Evolutionary conservation across 257 asterid genomes (phyloP).

Genomic region (Ophiorrhiza pumila): DNA sequence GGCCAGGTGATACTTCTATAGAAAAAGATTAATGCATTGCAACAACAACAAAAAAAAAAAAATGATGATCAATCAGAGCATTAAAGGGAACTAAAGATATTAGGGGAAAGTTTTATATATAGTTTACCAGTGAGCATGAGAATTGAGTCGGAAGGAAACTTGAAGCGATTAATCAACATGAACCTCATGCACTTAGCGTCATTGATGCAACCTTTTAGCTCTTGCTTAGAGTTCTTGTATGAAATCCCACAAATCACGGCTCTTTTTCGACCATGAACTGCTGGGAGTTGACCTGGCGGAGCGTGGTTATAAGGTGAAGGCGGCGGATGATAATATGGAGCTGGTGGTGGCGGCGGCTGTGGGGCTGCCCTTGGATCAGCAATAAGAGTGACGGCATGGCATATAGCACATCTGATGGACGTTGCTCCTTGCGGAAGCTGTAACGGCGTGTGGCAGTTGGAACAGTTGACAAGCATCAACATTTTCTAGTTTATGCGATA

Average conservation of each 20-base stretch:
- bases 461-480: constrained; percentile 79
- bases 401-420: constrained; percentile 77
- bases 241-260: constrained; percentile 86
- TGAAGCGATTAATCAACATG: constrained; percentile 58
- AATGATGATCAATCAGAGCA: neutral
- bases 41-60: neutral
- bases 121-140: constrained; percentile 79
- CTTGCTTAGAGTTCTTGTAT: constrained; percentile 44
- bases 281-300: constrained; percentile 36
- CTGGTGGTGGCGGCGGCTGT: constrained; percentile 23
- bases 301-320: constrained; percentile 44
- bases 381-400: constrained; percentile 70
- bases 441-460: constrained; percentile 69
- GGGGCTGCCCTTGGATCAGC: constrained; percentile 43
- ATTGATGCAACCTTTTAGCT: constrained; percentile 85
- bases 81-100: neutral
- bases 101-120: neutral
- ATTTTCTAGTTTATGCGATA: constrained; percentile 23
- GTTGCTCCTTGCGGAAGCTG: constrained; percentile 81
- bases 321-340: constrained; percentile 32
- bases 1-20: neutral
- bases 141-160: constrained; percentile 71
- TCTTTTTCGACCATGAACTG: constrained; percentile 56
- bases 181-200: constrained; percentile 85
- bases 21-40: neutral